Percentiles rank a stretch among this genome's conserved stretches.
phyloP scores from a whole-genome alignment of 2,329 filamentous ascomycete species.

The Exophiala dermatitidis region DNA sequence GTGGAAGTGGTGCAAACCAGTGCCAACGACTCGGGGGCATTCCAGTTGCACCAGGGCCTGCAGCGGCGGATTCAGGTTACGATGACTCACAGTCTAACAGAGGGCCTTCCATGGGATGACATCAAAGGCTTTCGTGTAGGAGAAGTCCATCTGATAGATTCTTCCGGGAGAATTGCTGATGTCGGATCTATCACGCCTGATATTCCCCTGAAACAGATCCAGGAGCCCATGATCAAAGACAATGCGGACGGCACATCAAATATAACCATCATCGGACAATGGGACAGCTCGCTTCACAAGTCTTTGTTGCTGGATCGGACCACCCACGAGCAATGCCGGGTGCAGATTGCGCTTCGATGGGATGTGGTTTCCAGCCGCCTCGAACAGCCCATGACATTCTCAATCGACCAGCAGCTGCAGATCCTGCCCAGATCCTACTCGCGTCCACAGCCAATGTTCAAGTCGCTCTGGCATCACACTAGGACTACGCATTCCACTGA shows the following conservation, averaged over 20 bases:
- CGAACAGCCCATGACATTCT: conserved; percentile 81
- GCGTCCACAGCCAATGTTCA: conserved; percentile 78
- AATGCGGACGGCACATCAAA: conserved; percentile 87
- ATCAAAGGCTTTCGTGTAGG: conserved; percentile 70
- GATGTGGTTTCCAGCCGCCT: conserved; percentile 76
- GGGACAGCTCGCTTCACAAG: conserved; percentile 90
- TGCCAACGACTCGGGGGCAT: conserved; percentile 79
- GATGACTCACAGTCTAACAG: conserved; percentile 84
- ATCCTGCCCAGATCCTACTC: conserved; percentile 78
- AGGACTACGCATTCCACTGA: conserved; percentile 82
- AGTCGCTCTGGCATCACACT: conserved; percentile 75
- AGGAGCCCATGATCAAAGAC: conserved; percentile 69
- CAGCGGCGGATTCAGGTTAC: conserved; percentile 82
- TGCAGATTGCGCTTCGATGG: conserved; percentile 82
- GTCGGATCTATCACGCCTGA: conserved; percentile 65
- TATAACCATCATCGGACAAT: conserved; percentile 81
- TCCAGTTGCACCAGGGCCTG: conserved; percentile 89
- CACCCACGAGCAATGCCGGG: conserved; percentile 84
- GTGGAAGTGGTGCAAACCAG: conserved; percentile 86
- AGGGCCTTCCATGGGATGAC: conserved; percentile 81
- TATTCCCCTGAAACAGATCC: conserved; percentile 67
- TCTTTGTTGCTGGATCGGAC: conserved; percentile 90
- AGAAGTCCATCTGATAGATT: conserved; percentile 73
- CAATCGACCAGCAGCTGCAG: conserved; percentile 71
- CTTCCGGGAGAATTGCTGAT: conserved; percentile 75